Evolutionary conservation across 2,329 filamentous ascomycete species (phyloP).

Genomic region (Cryphonectria radicalis): DNA sequence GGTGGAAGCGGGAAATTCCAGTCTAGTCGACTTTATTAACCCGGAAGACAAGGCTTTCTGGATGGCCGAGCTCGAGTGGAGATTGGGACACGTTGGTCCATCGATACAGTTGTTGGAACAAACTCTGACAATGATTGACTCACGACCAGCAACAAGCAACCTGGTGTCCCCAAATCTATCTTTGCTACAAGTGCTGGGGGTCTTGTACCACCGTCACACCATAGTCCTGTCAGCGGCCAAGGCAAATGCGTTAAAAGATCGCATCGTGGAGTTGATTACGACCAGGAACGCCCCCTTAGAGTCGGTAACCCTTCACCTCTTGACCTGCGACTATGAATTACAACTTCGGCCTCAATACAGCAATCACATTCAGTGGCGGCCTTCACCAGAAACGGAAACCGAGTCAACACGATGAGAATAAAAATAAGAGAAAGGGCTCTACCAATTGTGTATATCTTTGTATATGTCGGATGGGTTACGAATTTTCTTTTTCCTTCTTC

Average conservation of each 20-base stretch:
- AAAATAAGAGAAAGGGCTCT: neutral
- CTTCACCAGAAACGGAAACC: neutral
- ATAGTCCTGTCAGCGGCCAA: neutral
- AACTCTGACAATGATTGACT: neutral
- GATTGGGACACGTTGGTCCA: neutral
- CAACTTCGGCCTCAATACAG: neutral
- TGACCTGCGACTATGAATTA: neutral
- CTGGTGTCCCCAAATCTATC: neutral
- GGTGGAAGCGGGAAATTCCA: neutral
- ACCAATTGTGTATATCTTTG: neutral
- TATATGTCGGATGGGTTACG: neutral
- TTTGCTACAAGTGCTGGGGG: neutral
- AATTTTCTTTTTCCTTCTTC: neutral
- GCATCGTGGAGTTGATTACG: neutral
- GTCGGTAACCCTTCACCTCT: neutral
- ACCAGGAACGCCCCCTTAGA: neutral
- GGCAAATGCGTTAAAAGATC: neutral
- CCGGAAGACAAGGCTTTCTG: conserved; percentile 7
- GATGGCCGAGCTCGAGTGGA: conserved; percentile 9
- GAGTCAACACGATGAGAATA: neutral
- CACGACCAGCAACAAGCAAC: neutral
- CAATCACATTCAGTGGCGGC: neutral
- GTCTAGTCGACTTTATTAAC: conserved; percentile 1
- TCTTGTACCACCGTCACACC: conserved; percentile 6
- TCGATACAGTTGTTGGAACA: neutral